Evolutionary conservation across 495 filamentous ascomycete species (phyloP).

Genomic region (Xylaria palmicola): DNA sequence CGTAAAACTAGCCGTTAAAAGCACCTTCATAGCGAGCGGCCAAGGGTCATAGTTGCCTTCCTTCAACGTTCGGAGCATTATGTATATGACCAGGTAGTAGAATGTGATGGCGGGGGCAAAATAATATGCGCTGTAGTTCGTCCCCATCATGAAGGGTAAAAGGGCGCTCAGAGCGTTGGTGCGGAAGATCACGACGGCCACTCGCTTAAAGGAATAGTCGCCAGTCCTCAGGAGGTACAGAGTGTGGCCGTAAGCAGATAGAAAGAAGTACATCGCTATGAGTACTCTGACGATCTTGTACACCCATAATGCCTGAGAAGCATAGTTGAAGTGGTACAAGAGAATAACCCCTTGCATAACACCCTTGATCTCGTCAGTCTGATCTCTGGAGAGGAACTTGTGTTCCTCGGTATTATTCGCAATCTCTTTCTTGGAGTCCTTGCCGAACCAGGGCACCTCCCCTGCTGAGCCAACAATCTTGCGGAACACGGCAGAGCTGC

Average conservation of each 20-base stretch:
- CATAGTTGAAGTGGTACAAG: conserved; percentile 58
- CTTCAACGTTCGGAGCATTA: conserved; percentile 44
- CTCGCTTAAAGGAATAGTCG: conserved; percentile 55
- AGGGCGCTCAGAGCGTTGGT: conserved; percentile 54
- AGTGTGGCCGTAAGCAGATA: conserved; percentile 61
- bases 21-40: conserved; percentile 51
- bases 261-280: conserved; percentile 60
- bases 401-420: not conserved
- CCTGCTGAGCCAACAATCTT: conserved; percentile 19
- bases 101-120: conserved; percentile 59
- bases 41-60: conserved; percentile 39
- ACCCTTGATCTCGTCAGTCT: conserved; percentile 65
- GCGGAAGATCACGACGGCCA: conserved; percentile 51
- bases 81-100: conserved; percentile 59
- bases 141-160: conserved; percentile 58
- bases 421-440: conserved; percentile 12
- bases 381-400: conserved; percentile 50
- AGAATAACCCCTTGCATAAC: conserved; percentile 62
- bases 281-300: conserved; percentile 56
- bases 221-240: conserved; percentile 52
- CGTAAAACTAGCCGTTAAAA: conserved; percentile 43
- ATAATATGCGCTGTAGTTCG: conserved; percentile 59
- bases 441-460: conserved; percentile 6
- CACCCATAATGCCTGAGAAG: conserved; percentile 49
- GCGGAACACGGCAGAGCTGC: conserved; percentile 40